Conservation (phyloP, 2,329 filamentous ascomycete species). For the Xylaria sp. region DNA sequence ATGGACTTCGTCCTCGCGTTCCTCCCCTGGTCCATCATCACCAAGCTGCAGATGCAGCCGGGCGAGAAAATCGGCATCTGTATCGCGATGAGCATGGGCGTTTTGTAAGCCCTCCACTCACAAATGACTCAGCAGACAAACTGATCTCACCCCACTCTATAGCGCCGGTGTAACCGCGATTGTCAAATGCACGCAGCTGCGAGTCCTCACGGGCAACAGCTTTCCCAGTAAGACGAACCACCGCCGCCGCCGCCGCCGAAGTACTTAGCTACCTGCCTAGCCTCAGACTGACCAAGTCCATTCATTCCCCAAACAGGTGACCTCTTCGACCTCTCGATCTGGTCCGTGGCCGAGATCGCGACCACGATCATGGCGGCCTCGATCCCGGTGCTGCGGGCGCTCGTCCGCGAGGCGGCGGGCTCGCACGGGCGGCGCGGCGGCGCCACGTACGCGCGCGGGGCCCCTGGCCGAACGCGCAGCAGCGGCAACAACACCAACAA, state of each 20-base stretch:
- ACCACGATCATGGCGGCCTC: constrained; percentile 41
- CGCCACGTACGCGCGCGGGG: too few species aligned
- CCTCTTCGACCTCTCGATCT: constrained; percentile 30
- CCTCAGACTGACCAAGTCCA: not conserved
- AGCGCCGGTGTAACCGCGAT: constrained; percentile 25
- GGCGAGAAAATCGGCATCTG: constrained; percentile 43
- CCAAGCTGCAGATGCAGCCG: constrained; percentile 39
- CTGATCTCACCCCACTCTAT: not conserved
- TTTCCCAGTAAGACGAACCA: constrained; percentile 9
- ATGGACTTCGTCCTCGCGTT: constrained; percentile 43
- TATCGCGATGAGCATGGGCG: constrained; percentile 41
- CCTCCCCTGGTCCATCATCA: constrained; percentile 43
- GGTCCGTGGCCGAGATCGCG: constrained; percentile 37
- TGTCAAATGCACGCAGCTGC: constrained; percentile 20
- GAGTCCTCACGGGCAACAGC: constrained; percentile 10
- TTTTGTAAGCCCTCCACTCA: constrained; percentile 30
- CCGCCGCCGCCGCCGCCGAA: not conserved
- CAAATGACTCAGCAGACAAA: not conserved
- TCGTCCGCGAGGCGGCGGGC: constrained; percentile 28
- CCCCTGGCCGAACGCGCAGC: too few species aligned
- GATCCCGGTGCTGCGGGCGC: constrained; percentile 37
- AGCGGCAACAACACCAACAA: too few species aligned
- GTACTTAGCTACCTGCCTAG: not conserved
- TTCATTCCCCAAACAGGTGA: constrained; percentile 12
- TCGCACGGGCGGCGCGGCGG: not conserved